Percentiles rank a stretch among this genome's conserved stretches.
Conservation (phyloP, 441 rosid species). For the Kokia cookei region DNA sequence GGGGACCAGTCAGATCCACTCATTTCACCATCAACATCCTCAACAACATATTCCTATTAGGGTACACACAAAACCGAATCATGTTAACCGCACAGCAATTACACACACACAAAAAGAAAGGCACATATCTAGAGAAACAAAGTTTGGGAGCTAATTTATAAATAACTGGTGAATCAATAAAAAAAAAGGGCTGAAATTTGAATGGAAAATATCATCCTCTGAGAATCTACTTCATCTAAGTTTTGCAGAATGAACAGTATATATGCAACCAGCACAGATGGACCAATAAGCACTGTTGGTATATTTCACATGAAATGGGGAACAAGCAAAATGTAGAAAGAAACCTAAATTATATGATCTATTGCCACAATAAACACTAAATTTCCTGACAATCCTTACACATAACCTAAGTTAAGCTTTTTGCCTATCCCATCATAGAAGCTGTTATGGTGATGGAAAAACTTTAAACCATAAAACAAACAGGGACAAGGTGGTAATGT, state of each 20-base stretch:
- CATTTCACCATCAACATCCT: conserved; percentile 93
- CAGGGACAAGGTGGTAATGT: neutral
- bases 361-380: neutral
- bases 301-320: neutral
- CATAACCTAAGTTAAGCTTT: neutral
- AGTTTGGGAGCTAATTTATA: neutral
- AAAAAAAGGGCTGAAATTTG: neutral
- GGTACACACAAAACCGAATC: neutral
- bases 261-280: neutral
- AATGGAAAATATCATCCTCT: neutral
- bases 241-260: neutral
- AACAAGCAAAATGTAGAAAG: neutral
- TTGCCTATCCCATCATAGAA: neutral
- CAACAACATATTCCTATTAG: conserved; percentile 88
- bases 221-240: neutral
- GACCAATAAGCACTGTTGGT: neutral
- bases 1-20: conserved; percentile 90
- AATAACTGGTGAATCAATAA: neutral
- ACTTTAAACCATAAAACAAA: neutral
- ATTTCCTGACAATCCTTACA: neutral
- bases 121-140: neutral
- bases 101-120: neutral
- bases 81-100: neutral
- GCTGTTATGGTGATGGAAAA: neutral
- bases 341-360: neutral